Conservation (phyloP, 1,139 yeast species). For the Yamadazyma songkhlaensis region DNA sequence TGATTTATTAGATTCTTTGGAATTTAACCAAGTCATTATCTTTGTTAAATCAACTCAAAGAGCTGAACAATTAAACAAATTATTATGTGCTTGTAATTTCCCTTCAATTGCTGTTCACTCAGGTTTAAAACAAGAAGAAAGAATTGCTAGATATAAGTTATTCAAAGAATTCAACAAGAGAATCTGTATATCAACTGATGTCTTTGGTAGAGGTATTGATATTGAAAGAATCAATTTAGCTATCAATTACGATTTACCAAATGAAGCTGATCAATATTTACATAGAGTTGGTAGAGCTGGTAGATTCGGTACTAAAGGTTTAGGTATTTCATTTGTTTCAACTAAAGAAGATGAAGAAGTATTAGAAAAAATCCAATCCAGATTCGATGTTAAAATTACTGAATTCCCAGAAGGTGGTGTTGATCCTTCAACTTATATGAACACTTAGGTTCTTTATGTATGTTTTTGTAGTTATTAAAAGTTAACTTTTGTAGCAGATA, state of each 20-base stretch:
- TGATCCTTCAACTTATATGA: constrained; percentile 97
- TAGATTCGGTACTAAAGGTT: constrained; percentile 99
- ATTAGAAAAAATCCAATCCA: constrained; percentile 88
- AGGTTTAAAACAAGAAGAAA: constrained; percentile 95
- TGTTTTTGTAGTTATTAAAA: background rate
- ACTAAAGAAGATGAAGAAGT: constrained; percentile 86
- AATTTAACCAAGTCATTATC: constrained; percentile 96
- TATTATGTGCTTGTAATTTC: constrained; percentile 90
- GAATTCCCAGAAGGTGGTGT: constrained; percentile 98
- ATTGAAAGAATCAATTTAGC: constrained; percentile 98
- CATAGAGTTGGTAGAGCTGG: constrained; percentile 99
- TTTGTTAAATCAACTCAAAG: constrained; percentile 91
- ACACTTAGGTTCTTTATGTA: constrained; percentile 53
- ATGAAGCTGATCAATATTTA: constrained; percentile 94
- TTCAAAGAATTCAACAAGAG: constrained; percentile 98
- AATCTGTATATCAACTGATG: constrained; percentile 97
- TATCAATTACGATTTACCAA: constrained; percentile 89
- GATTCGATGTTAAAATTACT: constrained; percentile 93
- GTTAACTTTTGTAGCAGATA: constrained; percentile 1
- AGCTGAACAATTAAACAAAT: constrained; percentile 87
- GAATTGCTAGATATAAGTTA: constrained; percentile 93
- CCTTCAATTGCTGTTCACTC: constrained; percentile 98
- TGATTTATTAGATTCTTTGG: constrained; percentile 89
- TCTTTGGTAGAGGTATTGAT: constrained; percentile 99
- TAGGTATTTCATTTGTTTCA: constrained; percentile 88